phyloP scores from a whole-genome alignment of 192 early-diverging fungal genomes.

The Backusella macrospora region DNA sequence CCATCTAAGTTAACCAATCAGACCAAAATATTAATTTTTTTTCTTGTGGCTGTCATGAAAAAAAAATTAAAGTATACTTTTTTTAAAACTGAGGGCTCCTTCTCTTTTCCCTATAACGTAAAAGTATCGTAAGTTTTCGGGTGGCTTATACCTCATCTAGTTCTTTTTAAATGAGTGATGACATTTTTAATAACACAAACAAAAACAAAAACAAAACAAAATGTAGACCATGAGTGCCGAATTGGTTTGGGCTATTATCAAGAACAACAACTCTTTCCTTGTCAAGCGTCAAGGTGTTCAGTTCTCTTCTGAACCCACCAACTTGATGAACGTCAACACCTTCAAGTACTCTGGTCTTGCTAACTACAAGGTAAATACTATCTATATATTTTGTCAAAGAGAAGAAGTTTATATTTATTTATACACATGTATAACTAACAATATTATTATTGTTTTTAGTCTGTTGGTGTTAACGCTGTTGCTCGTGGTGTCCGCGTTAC shows the following conservation, averaged over 20 bases:
- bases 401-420: background rate
- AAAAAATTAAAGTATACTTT: slow-evolving; percentile 9
- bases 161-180: background rate
- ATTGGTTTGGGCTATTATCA: slow-evolving; percentile 65
- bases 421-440: background rate
- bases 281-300: slow-evolving; percentile 79
- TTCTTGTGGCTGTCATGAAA: slow-evolving; percentile 11
- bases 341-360: slow-evolving; percentile 84
- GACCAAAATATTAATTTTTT: background rate
- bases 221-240: slow-evolving; percentile 43
- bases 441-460: slow-evolving; percentile 40
- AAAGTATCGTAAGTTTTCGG: slow-evolving; percentile 20
- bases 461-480: slow-evolving; percentile 59
- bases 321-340: slow-evolving; percentile 79
- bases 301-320: slow-evolving; percentile 73
- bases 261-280: slow-evolving; percentile 77
- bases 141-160: slow-evolving; percentile 15
- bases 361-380: slow-evolving; percentile 65
- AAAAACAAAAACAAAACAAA: background rate
- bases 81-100: background rate
- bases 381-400: background rate
- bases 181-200: background rate
- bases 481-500: slow-evolving; percentile 67
- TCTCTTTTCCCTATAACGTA: slow-evolving; percentile 25
- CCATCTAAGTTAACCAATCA: slow-evolving; percentile 2